These are phyloP conservation scores for Cercophora newfieldiana DNA, from an alignment of 495 filamentous ascomycete genomes.

Conservation along the genomic window DNA sequence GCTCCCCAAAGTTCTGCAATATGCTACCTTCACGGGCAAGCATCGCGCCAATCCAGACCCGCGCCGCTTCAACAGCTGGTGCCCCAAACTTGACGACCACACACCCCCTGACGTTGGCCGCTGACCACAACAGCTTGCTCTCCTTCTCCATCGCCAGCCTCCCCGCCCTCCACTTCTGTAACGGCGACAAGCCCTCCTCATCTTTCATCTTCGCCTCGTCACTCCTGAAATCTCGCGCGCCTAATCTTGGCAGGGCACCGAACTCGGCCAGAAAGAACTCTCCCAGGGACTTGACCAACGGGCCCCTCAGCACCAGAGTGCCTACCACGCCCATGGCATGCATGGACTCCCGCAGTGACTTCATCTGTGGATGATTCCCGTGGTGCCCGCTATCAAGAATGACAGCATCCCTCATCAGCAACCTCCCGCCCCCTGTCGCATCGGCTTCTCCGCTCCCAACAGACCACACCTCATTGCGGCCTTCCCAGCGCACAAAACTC, in stretches of 20 bases:
- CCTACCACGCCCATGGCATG: slow-evolving; percentile 69
- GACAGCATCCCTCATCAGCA: slow-evolving; percentile 80
- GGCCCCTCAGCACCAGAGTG: slow-evolving; percentile 79
- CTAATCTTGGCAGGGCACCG: slow-evolving; percentile 72
- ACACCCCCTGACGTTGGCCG: slow-evolving; percentile 77
- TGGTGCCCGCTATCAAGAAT: slow-evolving; percentile 61
- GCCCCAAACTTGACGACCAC: slow-evolving; percentile 83
- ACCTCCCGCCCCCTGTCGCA: slow-evolving; percentile 41
- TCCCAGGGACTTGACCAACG: slow-evolving; percentile 63
- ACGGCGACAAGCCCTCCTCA: slow-evolving; percentile 31
- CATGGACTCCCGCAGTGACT: slow-evolving; percentile 57
- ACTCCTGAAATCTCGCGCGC: slow-evolving; percentile 73
- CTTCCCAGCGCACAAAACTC: slow-evolving; percentile 73
- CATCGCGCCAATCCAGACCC: slow-evolving; percentile 55
- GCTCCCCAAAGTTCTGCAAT: slow-evolving; percentile 47
- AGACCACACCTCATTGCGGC: slow-evolving; percentile 83
- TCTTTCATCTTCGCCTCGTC: slow-evolving; percentile 42
- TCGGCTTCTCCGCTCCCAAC: slow-evolving; percentile 6
- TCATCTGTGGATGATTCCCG: slow-evolving; percentile 30
- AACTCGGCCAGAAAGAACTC: slow-evolving; percentile 77
- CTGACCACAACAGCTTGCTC: slow-evolving; percentile 77
- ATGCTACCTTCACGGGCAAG: slow-evolving; percentile 52
- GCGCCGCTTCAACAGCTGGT: slow-evolving; percentile 50
- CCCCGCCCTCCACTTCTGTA: slow-evolving; percentile 43
- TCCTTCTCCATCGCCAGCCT: slow-evolving; percentile 55